phyloP scores from a whole-genome alignment of 371 early-diverging fungal species.

The Haplosporangium sp. region DNA sequence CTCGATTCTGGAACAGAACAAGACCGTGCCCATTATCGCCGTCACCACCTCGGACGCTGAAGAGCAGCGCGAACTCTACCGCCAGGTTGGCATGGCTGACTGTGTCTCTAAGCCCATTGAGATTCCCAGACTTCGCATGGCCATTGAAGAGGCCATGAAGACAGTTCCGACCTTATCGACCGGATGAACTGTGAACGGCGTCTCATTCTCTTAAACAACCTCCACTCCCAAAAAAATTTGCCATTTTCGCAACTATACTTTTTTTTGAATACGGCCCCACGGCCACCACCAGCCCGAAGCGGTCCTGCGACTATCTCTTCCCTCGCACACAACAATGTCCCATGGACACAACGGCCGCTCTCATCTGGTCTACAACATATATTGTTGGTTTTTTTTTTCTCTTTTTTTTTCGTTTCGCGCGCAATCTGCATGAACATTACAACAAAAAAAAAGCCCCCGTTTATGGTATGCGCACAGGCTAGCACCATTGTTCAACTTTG shows the following conservation, averaged over 20 bases:
- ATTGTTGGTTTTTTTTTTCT: not conserved
- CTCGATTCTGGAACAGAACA: conserved; percentile 63
- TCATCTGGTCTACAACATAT: not conserved
- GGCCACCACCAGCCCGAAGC: conserved; percentile 3
- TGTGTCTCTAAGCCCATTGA: conserved; percentile 56
- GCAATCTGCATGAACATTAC: no score
- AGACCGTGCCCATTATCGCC: conserved; percentile 71
- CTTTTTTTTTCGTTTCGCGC: not conserved
- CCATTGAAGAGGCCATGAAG: conserved; percentile 50
- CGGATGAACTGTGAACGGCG: conserved; percentile 12
- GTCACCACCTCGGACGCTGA: conserved; percentile 67
- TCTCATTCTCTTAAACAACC: conserved; percentile 1
- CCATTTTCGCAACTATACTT: conserved; percentile 7
- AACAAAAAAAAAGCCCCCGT: conserved; percentile 7
- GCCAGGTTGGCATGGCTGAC: conserved; percentile 54
- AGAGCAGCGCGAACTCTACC: conserved; percentile 55
- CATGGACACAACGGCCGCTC: no score
- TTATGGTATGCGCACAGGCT: conserved; percentile 5
- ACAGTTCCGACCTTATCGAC: conserved; percentile 16
- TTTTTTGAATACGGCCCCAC: conserved; percentile 5
- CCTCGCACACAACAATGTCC: not conserved
- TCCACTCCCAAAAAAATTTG: conserved; percentile 19
- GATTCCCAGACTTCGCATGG: conserved; percentile 44
- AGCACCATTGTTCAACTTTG: conserved; percentile 5
- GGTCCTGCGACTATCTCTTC: not conserved